Conservation (phyloP, 2,329 filamentous ascomycete species). For the Colletotrichum paranaense region DNA sequence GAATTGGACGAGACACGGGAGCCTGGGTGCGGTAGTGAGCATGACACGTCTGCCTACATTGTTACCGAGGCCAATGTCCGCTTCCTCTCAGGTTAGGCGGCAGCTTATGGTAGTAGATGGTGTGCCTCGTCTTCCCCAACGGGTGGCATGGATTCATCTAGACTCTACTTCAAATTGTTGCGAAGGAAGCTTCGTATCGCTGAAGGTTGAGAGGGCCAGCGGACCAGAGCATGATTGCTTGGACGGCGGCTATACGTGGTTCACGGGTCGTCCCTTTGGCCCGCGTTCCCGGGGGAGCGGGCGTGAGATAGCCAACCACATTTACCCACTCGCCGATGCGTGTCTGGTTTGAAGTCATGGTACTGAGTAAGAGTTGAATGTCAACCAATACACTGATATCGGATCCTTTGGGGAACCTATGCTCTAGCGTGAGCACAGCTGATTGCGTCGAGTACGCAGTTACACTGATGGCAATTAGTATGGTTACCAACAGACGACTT, state of each 20-base stretch:
- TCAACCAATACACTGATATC: constrained; percentile 71
- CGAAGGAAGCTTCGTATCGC: constrained; percentile 34
- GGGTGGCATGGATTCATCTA: neutral
- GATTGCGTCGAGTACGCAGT: constrained; percentile 61
- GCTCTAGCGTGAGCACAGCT: constrained; percentile 75
- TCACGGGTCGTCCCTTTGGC: constrained; percentile 26
- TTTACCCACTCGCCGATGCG: constrained; percentile 89
- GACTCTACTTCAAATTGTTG: neutral
- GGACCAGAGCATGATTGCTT: constrained; percentile 83
- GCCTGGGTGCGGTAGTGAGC: constrained; percentile 14
- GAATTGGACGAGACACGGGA: neutral
- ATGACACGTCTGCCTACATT: constrained; percentile 26
- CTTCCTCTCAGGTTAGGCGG: constrained; percentile 4
- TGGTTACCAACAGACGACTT: neutral
- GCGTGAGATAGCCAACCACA: constrained; percentile 81
- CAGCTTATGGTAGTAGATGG: neutral
- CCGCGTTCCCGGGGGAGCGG: constrained; percentile 29
- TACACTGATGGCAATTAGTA: constrained; percentile 55
- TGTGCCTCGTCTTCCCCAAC: constrained; percentile 1
- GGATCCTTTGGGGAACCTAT: constrained; percentile 67
- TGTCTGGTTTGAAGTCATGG: constrained; percentile 71
- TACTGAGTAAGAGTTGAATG: constrained; percentile 76
- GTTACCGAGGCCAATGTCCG: neutral
- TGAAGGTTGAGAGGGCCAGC: constrained; percentile 78
- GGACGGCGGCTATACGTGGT: constrained; percentile 60